These are phyloP conservation scores for Diplodia corticola DNA, from an alignment of 2,329 filamentous ascomycete genomes.

Conservation along the genomic window DNA sequence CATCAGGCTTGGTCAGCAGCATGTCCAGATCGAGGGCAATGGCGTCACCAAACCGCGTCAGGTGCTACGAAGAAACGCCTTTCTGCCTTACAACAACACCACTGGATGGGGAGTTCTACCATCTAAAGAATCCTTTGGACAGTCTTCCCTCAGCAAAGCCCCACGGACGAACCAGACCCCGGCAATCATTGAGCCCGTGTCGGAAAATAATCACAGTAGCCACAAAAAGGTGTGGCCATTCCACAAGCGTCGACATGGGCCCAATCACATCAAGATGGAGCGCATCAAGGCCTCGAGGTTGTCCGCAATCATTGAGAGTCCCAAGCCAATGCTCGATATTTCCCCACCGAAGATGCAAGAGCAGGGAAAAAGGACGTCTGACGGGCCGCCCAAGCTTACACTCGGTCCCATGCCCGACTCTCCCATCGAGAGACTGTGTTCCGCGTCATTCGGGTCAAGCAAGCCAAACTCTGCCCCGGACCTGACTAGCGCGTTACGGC, in stretches of 20 bases:
- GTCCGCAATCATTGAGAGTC: constrained; percentile 28
- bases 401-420: background rate
- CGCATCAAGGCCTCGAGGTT: constrained; percentile 25
- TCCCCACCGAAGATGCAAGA: background rate
- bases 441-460: background rate
- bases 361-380: background rate
- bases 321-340: constrained; percentile 5
- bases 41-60: constrained; percentile 33
- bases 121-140: constrained; percentile 31
- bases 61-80: constrained; percentile 35
- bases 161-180: background rate
- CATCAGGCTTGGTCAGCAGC: constrained; percentile 31
- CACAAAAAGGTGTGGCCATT: constrained; percentile 19
- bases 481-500: background rate
- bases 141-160: constrained; percentile 4
- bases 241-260: constrained; percentile 1
- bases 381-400: background rate
- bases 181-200: background rate
- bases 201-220: background rate
- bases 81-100: constrained; percentile 38
- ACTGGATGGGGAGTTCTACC: constrained; percentile 45
- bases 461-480: constrained; percentile 18
- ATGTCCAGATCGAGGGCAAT: constrained; percentile 24
- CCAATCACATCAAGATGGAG: constrained; percentile 22
- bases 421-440: background rate